Percentiles rank a stretch among this genome's conserved stretches.
Conservation (phyloP, 345 rosid genomes). For the Cardamine occulta region DNA sequence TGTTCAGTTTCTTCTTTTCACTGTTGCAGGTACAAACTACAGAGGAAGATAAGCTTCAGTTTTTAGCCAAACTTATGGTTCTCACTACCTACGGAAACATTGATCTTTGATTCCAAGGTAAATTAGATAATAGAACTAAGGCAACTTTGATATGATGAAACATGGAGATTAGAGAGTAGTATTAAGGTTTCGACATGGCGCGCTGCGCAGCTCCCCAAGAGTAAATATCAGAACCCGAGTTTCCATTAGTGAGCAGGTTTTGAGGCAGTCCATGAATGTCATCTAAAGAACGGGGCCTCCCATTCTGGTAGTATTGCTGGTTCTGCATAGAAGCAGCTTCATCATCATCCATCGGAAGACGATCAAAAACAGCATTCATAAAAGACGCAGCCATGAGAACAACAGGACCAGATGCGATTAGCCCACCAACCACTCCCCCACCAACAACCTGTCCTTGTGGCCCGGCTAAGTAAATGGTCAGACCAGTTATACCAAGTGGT, state of each 20-base stretch:
- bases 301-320: constrained; percentile 63
- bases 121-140: constrained; percentile 14
- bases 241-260: constrained; percentile 69
- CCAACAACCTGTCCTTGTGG: constrained; percentile 96
- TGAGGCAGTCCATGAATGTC: constrained; percentile 71
- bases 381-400: constrained; percentile 89
- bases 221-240: constrained; percentile 63
- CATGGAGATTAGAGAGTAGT: constrained; percentile 7
- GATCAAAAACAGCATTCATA: constrained; percentile 90
- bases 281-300: constrained; percentile 59
- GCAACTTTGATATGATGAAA: constrained; percentile 13
- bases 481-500: constrained; percentile 82
- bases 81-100: constrained; percentile 29
- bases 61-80: constrained; percentile 28
- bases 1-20: constrained; percentile 20
- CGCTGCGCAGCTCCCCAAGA: constrained; percentile 60
- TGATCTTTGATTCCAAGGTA: constrained; percentile 35
- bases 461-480: constrained; percentile 89
- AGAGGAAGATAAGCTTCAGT: constrained; percentile 31
- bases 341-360: constrained; percentile 79
- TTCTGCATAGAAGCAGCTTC: constrained; percentile 53
- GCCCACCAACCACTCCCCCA: constrained; percentile 80
- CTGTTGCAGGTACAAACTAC: constrained; percentile 37
- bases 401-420: constrained; percentile 93
- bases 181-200: constrained; percentile 55